phyloP scores from a whole-genome alignment of 495 filamentous ascomycete genomes.

The Pyronema omphalodes region DNA sequence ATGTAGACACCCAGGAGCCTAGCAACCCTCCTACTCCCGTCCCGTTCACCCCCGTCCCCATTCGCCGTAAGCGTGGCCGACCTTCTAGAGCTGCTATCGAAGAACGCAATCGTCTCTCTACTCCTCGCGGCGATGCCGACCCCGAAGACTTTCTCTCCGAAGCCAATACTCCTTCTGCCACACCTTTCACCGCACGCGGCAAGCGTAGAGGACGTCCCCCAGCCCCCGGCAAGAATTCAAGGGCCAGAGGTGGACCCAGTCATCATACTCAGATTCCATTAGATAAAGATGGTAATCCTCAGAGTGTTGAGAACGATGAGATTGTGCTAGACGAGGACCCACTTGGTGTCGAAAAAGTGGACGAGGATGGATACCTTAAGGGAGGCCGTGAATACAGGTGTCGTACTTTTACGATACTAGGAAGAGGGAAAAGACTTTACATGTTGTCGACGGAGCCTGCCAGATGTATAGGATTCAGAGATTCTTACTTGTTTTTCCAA shows the following conservation, averaged over 20 bases:
- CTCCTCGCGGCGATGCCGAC: conserved; percentile 15
- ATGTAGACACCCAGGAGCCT: conserved; percentile 1
- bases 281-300: conserved; percentile 86
- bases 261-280: conserved; percentile 66
- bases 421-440: conserved; percentile 71
- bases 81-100: conserved; percentile 19
- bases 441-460: conserved; percentile 97
- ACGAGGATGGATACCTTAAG: conserved; percentile 61
- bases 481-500: conserved; percentile 96
- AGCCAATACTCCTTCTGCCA: conserved; percentile 12
- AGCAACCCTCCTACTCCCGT: conserved; percentile 13
- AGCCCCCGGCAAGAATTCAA: conserved; percentile 46
- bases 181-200: conserved; percentile 42
- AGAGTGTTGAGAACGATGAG: conserved; percentile 84
- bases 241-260: conserved; percentile 49
- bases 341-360: conserved; percentile 82
- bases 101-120: conserved; percentile 14
- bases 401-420: conserved; percentile 73
- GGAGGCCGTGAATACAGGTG: conserved; percentile 83
- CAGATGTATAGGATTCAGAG: conserved; percentile 86
- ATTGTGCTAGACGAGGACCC: conserved; percentile 70
- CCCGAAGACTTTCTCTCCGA: conserved; percentile 13
- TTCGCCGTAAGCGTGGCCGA: conserved; percentile 23
- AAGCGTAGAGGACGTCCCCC: conserved; percentile 71
- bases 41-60: conserved; percentile 10